Percentiles rank a stretch among this genome's conserved stretches.
These are phyloP conservation scores for Cladosporium phlei DNA, from an alignment of 2,329 filamentous ascomycete species.

Conservation along the genomic window DNA sequence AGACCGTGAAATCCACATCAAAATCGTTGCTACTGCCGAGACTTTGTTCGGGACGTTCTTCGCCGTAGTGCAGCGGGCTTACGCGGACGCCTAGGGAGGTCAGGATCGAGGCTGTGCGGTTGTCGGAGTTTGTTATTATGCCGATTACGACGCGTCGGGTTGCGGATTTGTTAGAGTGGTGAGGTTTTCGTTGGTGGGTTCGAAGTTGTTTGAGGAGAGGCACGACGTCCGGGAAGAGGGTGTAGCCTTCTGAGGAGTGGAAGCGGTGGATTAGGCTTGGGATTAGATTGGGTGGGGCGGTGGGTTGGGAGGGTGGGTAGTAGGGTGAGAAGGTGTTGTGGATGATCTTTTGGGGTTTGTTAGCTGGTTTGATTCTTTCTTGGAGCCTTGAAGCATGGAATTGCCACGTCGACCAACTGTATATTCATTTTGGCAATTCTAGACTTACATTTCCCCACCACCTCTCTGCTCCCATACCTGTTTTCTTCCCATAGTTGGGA, in stretches of 20 bases:
- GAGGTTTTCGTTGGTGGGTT: slow-evolving; percentile 14
- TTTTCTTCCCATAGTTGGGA: slow-evolving; percentile 57
- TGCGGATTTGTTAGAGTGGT: not conserved
- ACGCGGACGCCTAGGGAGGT: slow-evolving; percentile 50
- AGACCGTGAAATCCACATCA: slow-evolving; percentile 54
- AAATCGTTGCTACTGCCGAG: slow-evolving; percentile 10
- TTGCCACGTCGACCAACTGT: not conserved
- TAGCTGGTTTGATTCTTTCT: not conserved
- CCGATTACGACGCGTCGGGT: slow-evolving; percentile 43
- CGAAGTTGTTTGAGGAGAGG: slow-evolving; percentile 43
- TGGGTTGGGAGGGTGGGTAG: slow-evolving; percentile 24
- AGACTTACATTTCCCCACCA: slow-evolving; percentile 58
- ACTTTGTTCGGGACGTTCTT: not conserved
- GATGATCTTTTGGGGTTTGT: slow-evolving; percentile 46
- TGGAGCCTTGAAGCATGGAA: too few species aligned
- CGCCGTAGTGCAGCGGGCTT: slow-evolving; percentile 32
- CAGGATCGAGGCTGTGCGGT: slow-evolving; percentile 53
- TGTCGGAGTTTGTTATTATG: slow-evolving; percentile 60
- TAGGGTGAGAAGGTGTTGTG: slow-evolving; percentile 47
- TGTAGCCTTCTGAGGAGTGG: slow-evolving; percentile 51
- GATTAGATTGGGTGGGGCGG: slow-evolving; percentile 35
- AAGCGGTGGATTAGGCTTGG: slow-evolving; percentile 51
- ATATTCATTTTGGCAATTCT: not conserved
- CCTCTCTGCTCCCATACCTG: slow-evolving; percentile 46
- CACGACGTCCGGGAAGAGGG: slow-evolving; percentile 43